Base-by-base conservation (phyloP, 257 asterid species). In the Hygrophila difformis region DNA sequence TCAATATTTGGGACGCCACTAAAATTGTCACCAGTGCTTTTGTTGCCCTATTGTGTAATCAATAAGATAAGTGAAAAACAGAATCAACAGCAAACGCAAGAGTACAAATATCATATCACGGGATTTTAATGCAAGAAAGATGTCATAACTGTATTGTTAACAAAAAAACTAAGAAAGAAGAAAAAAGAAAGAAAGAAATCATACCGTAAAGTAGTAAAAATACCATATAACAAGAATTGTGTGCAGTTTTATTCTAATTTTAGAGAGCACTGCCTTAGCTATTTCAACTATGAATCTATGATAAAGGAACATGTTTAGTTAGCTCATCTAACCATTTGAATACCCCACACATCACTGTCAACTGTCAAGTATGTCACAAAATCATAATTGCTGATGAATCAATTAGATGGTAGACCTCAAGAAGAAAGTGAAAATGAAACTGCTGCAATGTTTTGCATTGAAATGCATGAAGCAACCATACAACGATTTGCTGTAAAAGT, bases 1-100 rank as follows among this genome's bases (percentile, higher is more conserved):
- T 89, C 96, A 40, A 89, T 66, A 67, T 89, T 89, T 14, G 98
- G 98, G 56, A 89, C 72, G 39, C 98, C 98, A 9, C 76, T 14
- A 48, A 89, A 85, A 68, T 85, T 89, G 68, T 79, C 94, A 49
- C 97, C 97, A 1, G 96, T 82, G 58, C 94, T 82, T 63, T 60
- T 70, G 67, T 75, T 79, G 6, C 98, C 98, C 97, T 88, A 57
- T 70, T 54, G 51, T 59, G 53, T 57, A 16, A 53, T 45, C 67
- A 57, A 39, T 23, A 36, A 0, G 22, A 45, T 2, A 47, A 6
- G 38, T n/a, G n/a, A n/a, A n/a, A 22, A 47, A 13, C 9, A 10
- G 4, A 2, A 8, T 14, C 19, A 22, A 17, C 6, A 22, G 28
- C 17, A 1, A 44, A 19, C 17, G 19, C n/a, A 5, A 26, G 31